A percentile compares a stretch with the other conserved stretches of the same genome.
These are phyloP conservation scores for Fragaria nilgerrensis DNA, from an alignment of 306 rosid genomes.

Conservation along the genomic window DNA sequence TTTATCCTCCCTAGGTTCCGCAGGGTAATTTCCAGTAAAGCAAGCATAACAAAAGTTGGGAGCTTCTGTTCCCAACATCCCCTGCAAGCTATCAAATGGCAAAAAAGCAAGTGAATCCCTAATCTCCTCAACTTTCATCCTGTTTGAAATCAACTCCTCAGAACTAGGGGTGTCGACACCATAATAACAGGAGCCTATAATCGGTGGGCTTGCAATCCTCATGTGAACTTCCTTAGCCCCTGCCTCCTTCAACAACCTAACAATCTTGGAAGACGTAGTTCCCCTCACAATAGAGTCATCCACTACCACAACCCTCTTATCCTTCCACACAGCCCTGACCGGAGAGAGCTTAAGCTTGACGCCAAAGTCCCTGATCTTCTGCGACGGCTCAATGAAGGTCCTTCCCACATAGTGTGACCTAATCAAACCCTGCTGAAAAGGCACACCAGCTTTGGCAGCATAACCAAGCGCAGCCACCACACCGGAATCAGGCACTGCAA, in stretches of 20 bases:
- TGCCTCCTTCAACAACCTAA: conserved; percentile 82
- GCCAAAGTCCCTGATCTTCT: conserved; percentile 88
- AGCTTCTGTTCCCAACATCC: conserved; percentile 45
- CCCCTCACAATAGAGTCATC: conserved; percentile 98
- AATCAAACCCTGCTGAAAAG: conserved; percentile 89
- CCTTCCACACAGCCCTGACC: conserved; percentile 76
- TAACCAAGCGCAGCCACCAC: conserved; percentile 96
- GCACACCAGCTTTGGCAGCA: conserved; percentile 87
- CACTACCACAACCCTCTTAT: conserved; percentile 93
- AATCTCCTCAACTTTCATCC: conserved; percentile 83
- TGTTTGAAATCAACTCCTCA: conserved; percentile 87
- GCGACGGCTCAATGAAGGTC: conserved; percentile 96
- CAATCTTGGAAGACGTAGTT: conserved; percentile 89
- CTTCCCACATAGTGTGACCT: conserved; percentile 97
- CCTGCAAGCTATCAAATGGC: conserved; percentile 63
- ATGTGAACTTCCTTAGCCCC: conserved; percentile 98
- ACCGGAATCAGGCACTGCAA: conserved; percentile 95
- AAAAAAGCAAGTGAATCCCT: conserved; percentile 87
- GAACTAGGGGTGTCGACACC: conserved; percentile 97
- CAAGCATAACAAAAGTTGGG: conserved; percentile 83
- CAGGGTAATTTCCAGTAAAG: conserved; percentile 90
- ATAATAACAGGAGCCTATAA: conserved; percentile 83
- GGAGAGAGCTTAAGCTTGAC: conserved; percentile 87
- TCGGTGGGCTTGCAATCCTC: conserved; percentile 97
- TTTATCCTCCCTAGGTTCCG: conserved; percentile 77